phyloP scores from a whole-genome alignment of 2,329 filamentous ascomycete species.

The Zasmidium citrigriseum region DNA sequence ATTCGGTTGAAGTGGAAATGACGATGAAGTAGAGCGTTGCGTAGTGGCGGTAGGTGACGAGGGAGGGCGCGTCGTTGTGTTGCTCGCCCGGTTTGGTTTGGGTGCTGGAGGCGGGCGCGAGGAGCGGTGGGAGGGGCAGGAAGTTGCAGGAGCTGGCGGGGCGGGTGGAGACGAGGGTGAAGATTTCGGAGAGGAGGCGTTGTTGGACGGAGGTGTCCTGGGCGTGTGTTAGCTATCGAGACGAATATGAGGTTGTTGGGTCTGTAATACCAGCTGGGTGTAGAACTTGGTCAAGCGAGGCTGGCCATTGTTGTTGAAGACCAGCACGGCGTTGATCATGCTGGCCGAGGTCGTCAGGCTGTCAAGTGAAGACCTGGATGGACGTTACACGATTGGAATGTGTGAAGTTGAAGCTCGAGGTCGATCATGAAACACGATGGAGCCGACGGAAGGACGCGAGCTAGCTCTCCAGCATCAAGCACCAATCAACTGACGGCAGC shows the following conservation, averaged over 20 bases:
- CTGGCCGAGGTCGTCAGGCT: background rate
- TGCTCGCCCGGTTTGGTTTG: conserved; percentile 51
- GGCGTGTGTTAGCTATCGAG: conserved; percentile 2
- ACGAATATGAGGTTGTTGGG: conserved; percentile 1
- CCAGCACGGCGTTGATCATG: conserved; percentile 98
- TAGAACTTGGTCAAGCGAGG: conserved; percentile 98
- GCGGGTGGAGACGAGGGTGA: conserved; percentile 89
- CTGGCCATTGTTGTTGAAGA: conserved; percentile 98
- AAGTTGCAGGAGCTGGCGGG: conserved; percentile 96
- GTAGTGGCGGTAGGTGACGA: conserved; percentile 97
- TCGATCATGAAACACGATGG: background rate
- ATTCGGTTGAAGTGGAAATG: conserved; percentile 95
- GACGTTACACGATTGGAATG: background rate
- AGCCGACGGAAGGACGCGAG: background rate
- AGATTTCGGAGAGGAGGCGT: conserved; percentile 95
- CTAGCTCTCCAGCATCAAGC: background rate
- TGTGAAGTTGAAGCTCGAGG: background rate
- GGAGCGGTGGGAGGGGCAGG: conserved; percentile 61
- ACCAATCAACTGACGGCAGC: background rate
- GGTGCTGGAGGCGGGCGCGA: conserved; percentile 22
- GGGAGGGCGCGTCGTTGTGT: conserved; percentile 85
- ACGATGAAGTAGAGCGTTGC: conserved; percentile 98
- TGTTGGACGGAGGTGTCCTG: conserved; percentile 95
- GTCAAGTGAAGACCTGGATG: background rate
- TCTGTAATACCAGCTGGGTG: conserved; percentile 74